These are phyloP conservation scores for Crucibulum laeve DNA, from an alignment of 768 basidiomycete species.

Conservation along the genomic window DNA sequence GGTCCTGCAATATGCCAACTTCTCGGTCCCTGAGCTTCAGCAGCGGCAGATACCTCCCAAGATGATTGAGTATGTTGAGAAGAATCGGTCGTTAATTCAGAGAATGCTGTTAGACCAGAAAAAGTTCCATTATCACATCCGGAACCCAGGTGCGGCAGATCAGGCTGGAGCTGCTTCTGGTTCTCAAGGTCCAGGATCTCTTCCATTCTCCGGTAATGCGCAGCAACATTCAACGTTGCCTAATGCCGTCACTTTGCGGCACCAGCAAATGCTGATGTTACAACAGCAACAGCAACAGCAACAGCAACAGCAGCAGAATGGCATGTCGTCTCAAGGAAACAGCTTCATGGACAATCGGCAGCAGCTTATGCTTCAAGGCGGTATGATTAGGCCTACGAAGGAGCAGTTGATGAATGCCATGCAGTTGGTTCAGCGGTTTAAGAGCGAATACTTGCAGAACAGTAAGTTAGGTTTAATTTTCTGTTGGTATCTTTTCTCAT, in stretches of 20 bases:
- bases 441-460: conserved; percentile 23
- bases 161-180: conserved; percentile 5
- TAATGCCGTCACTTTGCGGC: neutral
- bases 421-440: conserved; percentile 23
- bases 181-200: neutral
- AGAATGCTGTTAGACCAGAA: conserved; percentile 32
- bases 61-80: conserved; percentile 55
- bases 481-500: conserved; percentile 1
- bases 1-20: conserved; percentile 43
- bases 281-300: conserved; percentile 11
- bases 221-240: neutral
- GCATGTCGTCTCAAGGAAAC: conserved; percentile 8
- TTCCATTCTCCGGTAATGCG: too few relatives aligned
- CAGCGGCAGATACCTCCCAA: conserved; percentile 41
- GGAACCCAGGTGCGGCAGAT: conserved; percentile 21
- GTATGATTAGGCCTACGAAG: conserved; percentile 5
- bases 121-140: conserved; percentile 15
- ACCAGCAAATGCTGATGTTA: conserved; percentile 1
- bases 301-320: conserved; percentile 9
- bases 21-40: conserved; percentile 48
- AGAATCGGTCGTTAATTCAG: conserved; percentile 44
- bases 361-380: conserved; percentile 15
- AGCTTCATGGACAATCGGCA: conserved; percentile 15
- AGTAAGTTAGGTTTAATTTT: conserved; percentile 11
- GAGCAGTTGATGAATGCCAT: conserved; percentile 19